These are phyloP conservation scores for Lablab purpureus DNA, from an alignment of 306 rosid species.

Conservation along the genomic window DNA sequence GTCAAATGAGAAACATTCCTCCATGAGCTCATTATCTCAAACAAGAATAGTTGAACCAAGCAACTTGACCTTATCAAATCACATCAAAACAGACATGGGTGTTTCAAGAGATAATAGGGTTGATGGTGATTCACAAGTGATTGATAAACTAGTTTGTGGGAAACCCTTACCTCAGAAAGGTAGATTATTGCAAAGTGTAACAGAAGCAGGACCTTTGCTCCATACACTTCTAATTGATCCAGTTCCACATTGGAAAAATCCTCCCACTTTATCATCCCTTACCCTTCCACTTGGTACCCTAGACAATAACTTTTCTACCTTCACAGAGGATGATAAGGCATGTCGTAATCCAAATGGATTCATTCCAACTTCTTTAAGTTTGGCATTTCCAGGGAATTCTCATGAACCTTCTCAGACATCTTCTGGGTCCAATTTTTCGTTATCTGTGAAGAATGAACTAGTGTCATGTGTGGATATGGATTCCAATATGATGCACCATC, in stretches of 20 bases:
- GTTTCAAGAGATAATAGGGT: conserved; percentile 21
- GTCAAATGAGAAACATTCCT: conserved; percentile 34
- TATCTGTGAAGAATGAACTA: conserved; percentile 39
- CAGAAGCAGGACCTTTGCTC: conserved; percentile 62
- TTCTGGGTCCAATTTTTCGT: background rate
- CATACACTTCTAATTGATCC: conserved; percentile 59
- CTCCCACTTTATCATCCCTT: conserved; percentile 42
- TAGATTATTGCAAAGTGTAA: conserved; percentile 53
- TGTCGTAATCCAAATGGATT: conserved; percentile 28
- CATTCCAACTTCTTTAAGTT: conserved; percentile 49
- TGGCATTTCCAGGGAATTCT: conserved; percentile 52
- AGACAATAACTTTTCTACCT: background rate
- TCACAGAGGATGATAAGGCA: conserved; percentile 27
- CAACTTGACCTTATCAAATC: conserved; percentile 20
- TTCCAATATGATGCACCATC: conserved; percentile 29
- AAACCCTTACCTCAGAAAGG: conserved; percentile 63
- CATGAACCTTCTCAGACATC: conserved; percentile 27
- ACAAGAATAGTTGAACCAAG: conserved; percentile 36
- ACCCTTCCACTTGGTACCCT: background rate
- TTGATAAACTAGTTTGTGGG: conserved; percentile 43
- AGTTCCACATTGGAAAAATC: conserved; percentile 55
- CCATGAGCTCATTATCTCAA: background rate
- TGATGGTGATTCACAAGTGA: conserved; percentile 36
- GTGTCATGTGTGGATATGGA: conserved; percentile 27
- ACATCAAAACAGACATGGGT: background rate